phyloP scores from a whole-genome alignment of 306 rosid species.

The Crotalaria pallida region DNA sequence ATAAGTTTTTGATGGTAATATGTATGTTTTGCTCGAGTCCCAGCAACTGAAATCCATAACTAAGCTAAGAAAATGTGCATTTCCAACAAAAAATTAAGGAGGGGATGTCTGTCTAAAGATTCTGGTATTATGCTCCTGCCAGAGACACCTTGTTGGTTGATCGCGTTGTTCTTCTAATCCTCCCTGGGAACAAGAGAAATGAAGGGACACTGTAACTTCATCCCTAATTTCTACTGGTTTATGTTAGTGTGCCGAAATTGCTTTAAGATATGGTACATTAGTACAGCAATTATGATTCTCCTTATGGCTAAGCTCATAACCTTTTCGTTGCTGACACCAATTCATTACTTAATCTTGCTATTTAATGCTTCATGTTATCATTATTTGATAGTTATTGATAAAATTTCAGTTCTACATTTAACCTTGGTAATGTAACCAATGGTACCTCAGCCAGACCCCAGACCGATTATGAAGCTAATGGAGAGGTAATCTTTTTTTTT shows the following conservation, averaged over 20 bases:
- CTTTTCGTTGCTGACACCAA: constrained; percentile 11
- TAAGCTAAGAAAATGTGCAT: constrained; percentile 2
- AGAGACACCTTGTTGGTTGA: not conserved
- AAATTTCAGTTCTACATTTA: constrained; percentile 56
- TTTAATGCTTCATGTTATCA: not conserved
- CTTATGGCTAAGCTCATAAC: not conserved
- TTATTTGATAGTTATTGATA: constrained; percentile 24
- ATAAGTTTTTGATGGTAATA: constrained; percentile 5
- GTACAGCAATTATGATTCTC: not conserved
- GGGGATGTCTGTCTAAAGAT: not conserved
- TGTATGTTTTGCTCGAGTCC: constrained; percentile 7
- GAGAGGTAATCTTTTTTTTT: constrained; percentile 59
- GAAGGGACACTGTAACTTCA: not conserved
- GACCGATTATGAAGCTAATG: constrained; percentile 64
- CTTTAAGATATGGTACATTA: not conserved
- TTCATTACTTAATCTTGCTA: constrained; percentile 9
- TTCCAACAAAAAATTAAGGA: constrained; percentile 7
- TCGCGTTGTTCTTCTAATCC: not conserved
- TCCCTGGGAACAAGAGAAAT: not conserved
- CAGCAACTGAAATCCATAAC: not conserved
- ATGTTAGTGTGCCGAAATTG: not conserved
- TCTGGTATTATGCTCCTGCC: not conserved
- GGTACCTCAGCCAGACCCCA: constrained; percentile 32
- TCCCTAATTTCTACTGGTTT: not conserved
- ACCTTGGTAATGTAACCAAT: constrained; percentile 43